Percentiles rank a stretch among this genome's conserved stretches.
These are phyloP conservation scores for Hypoxylon sp. DNA, from an alignment of 2,329 filamentous ascomycete species.

Conservation along the genomic window DNA sequence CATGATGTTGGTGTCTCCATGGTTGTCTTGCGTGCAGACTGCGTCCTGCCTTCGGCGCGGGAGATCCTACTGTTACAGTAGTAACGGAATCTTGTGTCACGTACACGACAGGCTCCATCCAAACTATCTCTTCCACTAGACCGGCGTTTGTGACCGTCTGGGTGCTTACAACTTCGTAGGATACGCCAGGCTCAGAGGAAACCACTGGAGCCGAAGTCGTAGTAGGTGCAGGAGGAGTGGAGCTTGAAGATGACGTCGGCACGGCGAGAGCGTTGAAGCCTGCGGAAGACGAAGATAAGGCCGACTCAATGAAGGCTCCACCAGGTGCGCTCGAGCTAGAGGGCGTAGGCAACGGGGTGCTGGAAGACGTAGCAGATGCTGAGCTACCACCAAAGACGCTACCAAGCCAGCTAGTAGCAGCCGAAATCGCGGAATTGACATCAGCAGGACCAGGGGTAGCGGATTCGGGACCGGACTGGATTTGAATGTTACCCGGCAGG, in stretches of 20 bases:
- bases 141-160: conserved; percentile 66
- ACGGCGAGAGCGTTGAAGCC: conserved; percentile 37
- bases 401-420: conserved; percentile 45
- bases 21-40: conserved; percentile 55
- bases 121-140: conserved; percentile 69
- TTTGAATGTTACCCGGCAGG: conserved; percentile 75
- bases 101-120: conserved; percentile 69
- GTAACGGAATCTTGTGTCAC: conserved; percentile 63
- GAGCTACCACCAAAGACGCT: conserved; percentile 38
- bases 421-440: conserved; percentile 28
- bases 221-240: conserved; percentile 34
- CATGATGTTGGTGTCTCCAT: conserved; percentile 59
- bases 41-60: conserved; percentile 50
- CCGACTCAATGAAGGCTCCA: conserved; percentile 53
- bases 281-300: conserved; percentile 36
- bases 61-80: conserved; percentile 58
- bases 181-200: conserved; percentile 54
- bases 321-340: conserved; percentile 45
- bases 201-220: conserved; percentile 52
- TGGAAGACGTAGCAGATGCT: conserved; percentile 33
- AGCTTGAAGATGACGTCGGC: conserved; percentile 38
- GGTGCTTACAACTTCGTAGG: conserved; percentile 64
- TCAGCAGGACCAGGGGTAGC: conserved; percentile 42
- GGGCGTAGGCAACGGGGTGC: conserved; percentile 49
- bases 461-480: conserved; percentile 56